These are phyloP conservation scores for Lichtheimia ornata DNA, from an alignment of 371 early-diverging fungal species.

Conservation along the genomic window DNA sequence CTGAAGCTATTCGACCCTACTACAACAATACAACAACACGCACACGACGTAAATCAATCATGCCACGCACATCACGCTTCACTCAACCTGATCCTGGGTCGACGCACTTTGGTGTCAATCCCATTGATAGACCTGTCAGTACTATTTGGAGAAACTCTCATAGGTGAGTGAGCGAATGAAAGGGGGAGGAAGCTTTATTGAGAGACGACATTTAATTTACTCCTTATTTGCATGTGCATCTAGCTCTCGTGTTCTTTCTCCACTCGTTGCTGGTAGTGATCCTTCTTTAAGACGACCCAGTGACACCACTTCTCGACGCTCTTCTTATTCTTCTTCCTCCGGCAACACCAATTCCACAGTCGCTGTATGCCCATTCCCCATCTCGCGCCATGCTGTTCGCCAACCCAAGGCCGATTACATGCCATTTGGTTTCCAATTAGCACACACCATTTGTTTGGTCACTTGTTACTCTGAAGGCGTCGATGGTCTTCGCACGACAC, in stretches of 20 bases:
- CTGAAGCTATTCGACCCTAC: slow-evolving; percentile 32
- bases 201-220: too few relatives aligned
- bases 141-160: slow-evolving; percentile 38
- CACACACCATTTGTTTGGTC: slow-evolving; percentile 75
- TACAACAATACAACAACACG: slow-evolving; percentile 11
- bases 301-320: slow-evolving; percentile 33
- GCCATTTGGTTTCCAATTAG: slow-evolving; percentile 71
- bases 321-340: slow-evolving; percentile 42
- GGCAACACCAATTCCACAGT: slow-evolving; percentile 5
- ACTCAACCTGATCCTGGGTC: slow-evolving; percentile 46
- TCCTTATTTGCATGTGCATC: too few relatives aligned
- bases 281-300: slow-evolving; percentile 26
- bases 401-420: slow-evolving; percentile 56
- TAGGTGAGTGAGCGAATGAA: slow-evolving; percentile 16
- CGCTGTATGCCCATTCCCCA: slow-evolving; percentile 37
- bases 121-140: slow-evolving; percentile 23
- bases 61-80: slow-evolving; percentile 48
- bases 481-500: slow-evolving; percentile 87
- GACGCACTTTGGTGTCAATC: slow-evolving; percentile 31
- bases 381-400: slow-evolving; percentile 36
- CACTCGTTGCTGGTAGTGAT: slow-evolving; percentile 5
- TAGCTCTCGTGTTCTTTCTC: too few relatives aligned
- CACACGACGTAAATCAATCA: slow-evolving; percentile 28
- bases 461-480: slow-evolving; percentile 94
- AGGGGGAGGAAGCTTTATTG: too few relatives aligned